These are phyloP conservation scores for Gryganskiella cystojenkinii DNA, from an alignment of 192 early-diverging fungal species.

Conservation along the genomic window DNA sequence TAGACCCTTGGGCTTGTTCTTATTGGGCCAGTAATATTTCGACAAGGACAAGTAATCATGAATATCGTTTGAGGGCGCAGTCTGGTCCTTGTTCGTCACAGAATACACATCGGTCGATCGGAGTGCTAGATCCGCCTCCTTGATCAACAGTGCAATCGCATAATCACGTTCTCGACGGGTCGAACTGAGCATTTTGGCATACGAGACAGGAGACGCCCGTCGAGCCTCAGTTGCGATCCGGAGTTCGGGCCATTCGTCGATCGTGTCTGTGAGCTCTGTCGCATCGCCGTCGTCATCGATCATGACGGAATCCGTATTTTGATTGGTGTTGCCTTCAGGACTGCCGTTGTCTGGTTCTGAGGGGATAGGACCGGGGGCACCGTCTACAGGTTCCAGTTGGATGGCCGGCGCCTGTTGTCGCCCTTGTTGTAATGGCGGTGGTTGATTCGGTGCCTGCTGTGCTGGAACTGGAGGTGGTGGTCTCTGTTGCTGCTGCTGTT, in stretches of 20 bases:
- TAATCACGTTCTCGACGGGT: conserved; percentile 47
- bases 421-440: background rate
- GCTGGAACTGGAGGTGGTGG: background rate
- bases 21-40: conserved; percentile 67
- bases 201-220: conserved; percentile 29
- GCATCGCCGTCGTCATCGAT: conserved; percentile 21
- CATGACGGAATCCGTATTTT: background rate
- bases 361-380: too few species aligned
- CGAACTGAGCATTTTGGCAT: conserved; percentile 30
- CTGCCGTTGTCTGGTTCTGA: too few species aligned
- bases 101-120: conserved; percentile 57
- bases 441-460: background rate
- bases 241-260: background rate
- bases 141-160: conserved; percentile 36
- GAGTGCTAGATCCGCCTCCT: conserved; percentile 44
- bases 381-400: conserved; percentile 10
- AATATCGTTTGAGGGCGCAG: conserved; percentile 58
- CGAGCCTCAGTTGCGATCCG: conserved; percentile 11
- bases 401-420: conserved; percentile 10
- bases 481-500: background rate
- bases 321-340: background rate
- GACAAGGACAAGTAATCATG: conserved; percentile 71
- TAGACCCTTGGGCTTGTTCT: conserved; percentile 42
- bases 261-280: background rate
- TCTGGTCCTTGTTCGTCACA: conserved; percentile 60